Evolutionary conservation across 164 flowering plant genomes (phyloP).

Genomic region (Protea cynaroides): DNA sequence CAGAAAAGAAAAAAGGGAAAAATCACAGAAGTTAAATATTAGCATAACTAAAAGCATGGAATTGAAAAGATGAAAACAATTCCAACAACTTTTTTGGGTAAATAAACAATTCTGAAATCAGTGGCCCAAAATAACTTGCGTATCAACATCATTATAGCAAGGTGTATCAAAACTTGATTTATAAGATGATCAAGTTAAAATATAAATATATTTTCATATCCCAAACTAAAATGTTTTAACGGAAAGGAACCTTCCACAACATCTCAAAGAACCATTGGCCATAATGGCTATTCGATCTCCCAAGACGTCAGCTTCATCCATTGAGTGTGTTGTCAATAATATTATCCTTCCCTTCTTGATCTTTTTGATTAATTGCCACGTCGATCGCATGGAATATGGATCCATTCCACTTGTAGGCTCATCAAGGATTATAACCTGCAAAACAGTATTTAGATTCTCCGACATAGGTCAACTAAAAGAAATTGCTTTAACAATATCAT

Average conservation of each 20-base stretch:
- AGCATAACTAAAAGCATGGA: no score
- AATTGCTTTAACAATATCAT: conserved; percentile 2
- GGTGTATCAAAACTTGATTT: no score
- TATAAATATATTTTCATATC: neutral
- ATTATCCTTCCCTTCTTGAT: conserved; percentile 87
- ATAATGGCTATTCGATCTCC: conserved; percentile 99
- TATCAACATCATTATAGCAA: no score
- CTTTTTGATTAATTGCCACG: conserved; percentile 93
- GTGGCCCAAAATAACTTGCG: no score
- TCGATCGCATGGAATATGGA: conserved; percentile 97
- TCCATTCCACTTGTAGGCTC: conserved; percentile 99
- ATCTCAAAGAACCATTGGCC: conserved; percentile 93
- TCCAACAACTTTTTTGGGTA: no score
- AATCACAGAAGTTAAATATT: no score
- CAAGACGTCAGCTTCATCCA: conserved; percentile 96
- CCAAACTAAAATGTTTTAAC: neutral
- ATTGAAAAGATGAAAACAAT: no score
- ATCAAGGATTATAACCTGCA: conserved; percentile 88
- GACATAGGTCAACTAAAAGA: conserved; percentile 1
- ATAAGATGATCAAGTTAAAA: neutral
- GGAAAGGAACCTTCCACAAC: conserved; percentile 83
- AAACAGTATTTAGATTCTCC: conserved; percentile 6
- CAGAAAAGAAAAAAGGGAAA: no score
- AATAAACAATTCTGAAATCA: no score
- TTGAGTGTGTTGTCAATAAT: conserved; percentile 92